phyloP scores from a whole-genome alignment of 441 rosid genomes.

The Pelargonium myrrhifolium region DNA sequence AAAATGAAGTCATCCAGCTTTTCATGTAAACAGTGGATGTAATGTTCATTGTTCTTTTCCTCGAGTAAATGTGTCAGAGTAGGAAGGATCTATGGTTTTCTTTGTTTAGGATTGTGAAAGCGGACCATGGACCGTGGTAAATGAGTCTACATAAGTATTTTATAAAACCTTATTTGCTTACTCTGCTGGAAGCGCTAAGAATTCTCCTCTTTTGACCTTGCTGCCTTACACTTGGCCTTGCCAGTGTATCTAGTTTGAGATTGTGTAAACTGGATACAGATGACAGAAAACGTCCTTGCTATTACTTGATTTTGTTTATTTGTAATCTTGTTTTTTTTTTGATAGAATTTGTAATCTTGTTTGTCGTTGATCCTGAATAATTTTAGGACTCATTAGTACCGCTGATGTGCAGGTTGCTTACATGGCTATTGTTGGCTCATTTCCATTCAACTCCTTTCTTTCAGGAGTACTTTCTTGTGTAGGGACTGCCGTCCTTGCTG shows the following conservation, averaged over 20 bases:
- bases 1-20: not conserved
- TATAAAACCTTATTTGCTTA: not conserved
- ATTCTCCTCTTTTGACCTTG: not conserved
- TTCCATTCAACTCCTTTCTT: constrained; percentile 91
- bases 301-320: not conserved
- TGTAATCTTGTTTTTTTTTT: not conserved
- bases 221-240: not conserved
- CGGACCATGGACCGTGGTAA: not conserved
- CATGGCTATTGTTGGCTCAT: constrained; percentile 91
- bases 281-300: not conserved
- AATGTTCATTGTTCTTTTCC: not conserved
- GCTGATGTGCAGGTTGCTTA: constrained; percentile 54
- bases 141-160: not conserved
- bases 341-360: no score
- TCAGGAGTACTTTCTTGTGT: constrained; percentile 88
- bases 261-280: not conserved
- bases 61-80: not conserved
- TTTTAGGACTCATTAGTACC: constrained; percentile 4
- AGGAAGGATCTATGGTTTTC: not conserved
- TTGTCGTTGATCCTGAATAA: not conserved
- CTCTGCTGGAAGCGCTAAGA: not conserved
- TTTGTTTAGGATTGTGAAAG: not conserved
- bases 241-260: constrained; percentile 2
- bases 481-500: constrained; percentile 95
- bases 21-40: not conserved